Evolutionary conservation across 163 green algal species (phyloP), one percentile per base, ranked within the genome.

Genomic region (Scenedesmus sp.): DNA sequence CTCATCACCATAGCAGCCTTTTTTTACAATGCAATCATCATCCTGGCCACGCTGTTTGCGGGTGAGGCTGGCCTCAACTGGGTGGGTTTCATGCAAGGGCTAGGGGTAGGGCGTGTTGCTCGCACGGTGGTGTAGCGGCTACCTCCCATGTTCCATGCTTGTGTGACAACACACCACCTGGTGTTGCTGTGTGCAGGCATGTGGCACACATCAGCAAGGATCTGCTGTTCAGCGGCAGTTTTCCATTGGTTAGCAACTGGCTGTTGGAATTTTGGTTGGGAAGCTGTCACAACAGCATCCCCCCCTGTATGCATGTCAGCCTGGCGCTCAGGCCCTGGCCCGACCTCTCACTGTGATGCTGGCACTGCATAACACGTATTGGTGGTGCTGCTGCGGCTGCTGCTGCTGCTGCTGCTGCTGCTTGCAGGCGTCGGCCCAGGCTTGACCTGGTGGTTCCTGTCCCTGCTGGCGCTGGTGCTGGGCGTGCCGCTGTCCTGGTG

Each of bases 1-100:
- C 72, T 92, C 68, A 68, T 92, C 16, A 70, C 35, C 18, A 85
- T 89, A n/a, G 35, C 82, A 53, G 89, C 35, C 33, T 92, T 92
- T 56, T 85, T 92, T 49, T 92, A 81, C 81, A 92, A 92, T 82
- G 43, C 70, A 16, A 68, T 89, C 49, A 81, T 92, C 89, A 79
- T 92, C 16, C 89, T 92, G 43, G 83, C 83, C n/a, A 80, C 89
- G 18, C 51, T 92, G 30, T 70, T 92, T 40, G 89, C 88, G 4
- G 59, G 80, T 22, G 26, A 78, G 13, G n/a, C 49, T 18, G 61
- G 61, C 61, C 12, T 12, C 49, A 56, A 13, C 15, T 12, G 12
- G 15, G 49, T 56, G 15, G 49, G 12, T 56, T 56, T 18, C 16
- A 18, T 6, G 65, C 30, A 2, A 13, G 13, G 65, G 65, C 65